These are phyloP conservation scores for Rhizoctonia solani DNA, from an alignment of 1,284 basidiomycete genomes.

Conservation along the genomic window DNA sequence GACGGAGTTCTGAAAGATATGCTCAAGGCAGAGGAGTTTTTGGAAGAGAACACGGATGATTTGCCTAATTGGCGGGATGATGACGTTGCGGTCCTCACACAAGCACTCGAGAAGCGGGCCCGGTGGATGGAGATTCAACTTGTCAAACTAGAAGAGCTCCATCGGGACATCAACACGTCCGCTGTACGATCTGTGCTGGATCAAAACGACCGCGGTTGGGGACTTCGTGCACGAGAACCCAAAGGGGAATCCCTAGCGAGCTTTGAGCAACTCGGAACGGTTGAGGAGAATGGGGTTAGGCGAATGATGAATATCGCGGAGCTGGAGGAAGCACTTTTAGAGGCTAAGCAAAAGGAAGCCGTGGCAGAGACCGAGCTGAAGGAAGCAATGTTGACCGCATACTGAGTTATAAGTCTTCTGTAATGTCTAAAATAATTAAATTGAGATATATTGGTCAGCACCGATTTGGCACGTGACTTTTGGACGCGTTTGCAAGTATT, in stretches of 20 bases:
- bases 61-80: conserved; percentile 56
- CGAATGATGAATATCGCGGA: conserved; percentile 68
- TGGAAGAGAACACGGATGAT: conserved; percentile 59
- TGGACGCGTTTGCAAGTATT: conserved; percentile 4
- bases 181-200: conserved; percentile 77
- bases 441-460: not conserved
- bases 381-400: conserved; percentile 57
- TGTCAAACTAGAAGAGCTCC: conserved; percentile 79
- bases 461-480: conserved; percentile 16
- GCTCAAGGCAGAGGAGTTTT: conserved; percentile 80
- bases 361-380: conserved; percentile 73
- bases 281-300: conserved; percentile 51
- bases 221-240: conserved; percentile 45
- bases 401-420: conserved; percentile 5
- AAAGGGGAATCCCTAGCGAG: conserved; percentile 50
- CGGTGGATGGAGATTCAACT: conserved; percentile 88
- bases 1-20: conserved; percentile 81
- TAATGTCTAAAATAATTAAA: not conserved
- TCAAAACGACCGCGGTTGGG: conserved; percentile 85
- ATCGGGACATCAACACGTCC: conserved; percentile 82
- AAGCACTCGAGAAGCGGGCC: conserved; percentile 78
- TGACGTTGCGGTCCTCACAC: conserved; percentile 77
- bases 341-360: conserved; percentile 68
- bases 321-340: conserved; percentile 68
- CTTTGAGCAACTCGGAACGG: conserved; percentile 65